Evolutionary conservation across 257 asterid genomes (phyloP).

Genomic region (Echites panduratus): DNA sequence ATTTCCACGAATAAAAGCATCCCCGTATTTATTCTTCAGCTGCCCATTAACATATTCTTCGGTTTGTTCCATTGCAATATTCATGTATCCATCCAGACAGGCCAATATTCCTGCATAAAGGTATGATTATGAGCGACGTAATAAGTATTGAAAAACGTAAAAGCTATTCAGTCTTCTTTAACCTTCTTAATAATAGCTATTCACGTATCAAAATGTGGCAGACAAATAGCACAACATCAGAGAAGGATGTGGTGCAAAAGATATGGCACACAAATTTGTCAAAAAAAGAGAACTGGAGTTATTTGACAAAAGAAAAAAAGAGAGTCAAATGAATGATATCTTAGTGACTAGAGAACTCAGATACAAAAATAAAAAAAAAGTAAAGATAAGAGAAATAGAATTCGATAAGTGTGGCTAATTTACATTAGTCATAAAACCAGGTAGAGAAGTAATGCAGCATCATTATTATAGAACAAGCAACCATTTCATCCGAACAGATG

Average conservation of each 20-base stretch:
- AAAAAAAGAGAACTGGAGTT: not conserved
- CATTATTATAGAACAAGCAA: not conserved
- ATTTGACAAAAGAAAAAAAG: too few species aligned
- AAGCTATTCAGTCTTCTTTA: not conserved
- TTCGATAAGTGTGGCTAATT: not conserved
- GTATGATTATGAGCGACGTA: not conserved
- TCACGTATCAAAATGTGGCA: not conserved
- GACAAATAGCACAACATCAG: not conserved
- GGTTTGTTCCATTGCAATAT: conserved; percentile 97
- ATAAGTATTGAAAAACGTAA: not conserved
- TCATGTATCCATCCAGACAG: conserved; percentile 95
- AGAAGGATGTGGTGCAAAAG: not conserved
- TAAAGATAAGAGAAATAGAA: not conserved
- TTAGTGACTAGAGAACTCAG: not conserved
- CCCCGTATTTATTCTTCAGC: conserved; percentile 91
- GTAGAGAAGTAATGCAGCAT: not conserved
- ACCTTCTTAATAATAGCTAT: not conserved
- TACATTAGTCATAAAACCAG: not conserved
- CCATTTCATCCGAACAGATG: not conserved
- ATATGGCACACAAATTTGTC: not conserved
- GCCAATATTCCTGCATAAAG: conserved; percentile 69
- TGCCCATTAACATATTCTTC: conserved; percentile 98
- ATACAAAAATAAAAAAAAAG: not conserved
- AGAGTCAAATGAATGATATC: too few species aligned
- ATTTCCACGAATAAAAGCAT: conserved; percentile 95